phyloP scores from a whole-genome alignment of 768 basidiomycete species.

The Candolleomyces aberdarensis region DNA sequence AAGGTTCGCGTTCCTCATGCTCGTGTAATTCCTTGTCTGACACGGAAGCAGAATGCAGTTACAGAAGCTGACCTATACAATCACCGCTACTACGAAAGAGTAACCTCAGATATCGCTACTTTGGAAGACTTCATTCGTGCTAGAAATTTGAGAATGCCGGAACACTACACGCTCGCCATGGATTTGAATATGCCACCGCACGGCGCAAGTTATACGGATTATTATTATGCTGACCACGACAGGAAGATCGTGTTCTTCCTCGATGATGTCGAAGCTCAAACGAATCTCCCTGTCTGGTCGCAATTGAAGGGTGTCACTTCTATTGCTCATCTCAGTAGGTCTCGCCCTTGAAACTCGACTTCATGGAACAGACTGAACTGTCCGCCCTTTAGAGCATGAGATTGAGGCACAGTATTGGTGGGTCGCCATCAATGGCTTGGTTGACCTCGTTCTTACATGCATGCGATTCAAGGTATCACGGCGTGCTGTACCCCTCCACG shows the following conservation, averaged over 20 bases:
- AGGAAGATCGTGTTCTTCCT: constrained; percentile 20
- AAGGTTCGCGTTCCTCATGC: constrained; percentile 31
- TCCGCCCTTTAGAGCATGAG: constrained; percentile 26
- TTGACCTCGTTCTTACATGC: not conserved
- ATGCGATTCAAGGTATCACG: constrained; percentile 28
- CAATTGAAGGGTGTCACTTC: constrained; percentile 36
- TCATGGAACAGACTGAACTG: too few relatives aligned
- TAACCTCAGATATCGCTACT: too few relatives aligned
- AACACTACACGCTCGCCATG: constrained; percentile 25
- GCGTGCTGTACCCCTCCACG: constrained; percentile 30
- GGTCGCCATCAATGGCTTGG: not conserved
- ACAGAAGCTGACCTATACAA: constrained; percentile 43
- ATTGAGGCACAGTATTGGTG: constrained; percentile 43
- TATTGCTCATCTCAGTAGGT: constrained; percentile 39
- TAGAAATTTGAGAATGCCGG: too few relatives aligned
- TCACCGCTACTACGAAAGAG: too few relatives aligned
- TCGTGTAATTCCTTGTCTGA: not conserved
- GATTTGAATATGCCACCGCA: constrained; percentile 24
- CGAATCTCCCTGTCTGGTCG: not conserved
- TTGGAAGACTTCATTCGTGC: too few relatives aligned
- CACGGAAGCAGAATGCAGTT: constrained; percentile 39
- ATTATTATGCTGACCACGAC: constrained; percentile 38
- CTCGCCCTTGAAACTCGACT: not conserved
- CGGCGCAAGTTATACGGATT: constrained; percentile 20
- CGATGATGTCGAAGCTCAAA: too few relatives aligned